phyloP scores from a whole-genome alignment of 441 rosid species.

The Arabidopsis hybrid region DNA sequence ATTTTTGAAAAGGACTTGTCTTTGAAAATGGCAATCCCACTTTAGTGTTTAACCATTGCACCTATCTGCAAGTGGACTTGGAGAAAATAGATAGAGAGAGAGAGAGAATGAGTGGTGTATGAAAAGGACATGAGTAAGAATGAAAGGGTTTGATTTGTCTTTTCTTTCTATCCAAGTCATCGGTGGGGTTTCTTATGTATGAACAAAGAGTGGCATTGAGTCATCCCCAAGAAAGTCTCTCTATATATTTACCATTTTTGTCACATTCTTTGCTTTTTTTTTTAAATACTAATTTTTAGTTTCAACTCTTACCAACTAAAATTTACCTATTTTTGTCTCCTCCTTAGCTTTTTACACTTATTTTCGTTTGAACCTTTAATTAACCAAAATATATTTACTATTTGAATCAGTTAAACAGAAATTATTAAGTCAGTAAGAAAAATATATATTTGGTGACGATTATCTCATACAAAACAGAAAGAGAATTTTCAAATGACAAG shows the following conservation, averaged over 20 bases:
- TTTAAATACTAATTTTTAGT: slow-evolving; percentile 4
- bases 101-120: slow-evolving; percentile 30
- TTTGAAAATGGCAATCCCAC: slow-evolving; percentile 38
- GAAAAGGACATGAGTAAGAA: slow-evolving; percentile 34
- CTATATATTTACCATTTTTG: slow-evolving; percentile 22
- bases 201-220: slow-evolving; percentile 35
- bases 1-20: slow-evolving; percentile 33
- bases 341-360: not conserved
- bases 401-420: too few relatives aligned
- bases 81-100: not conserved
- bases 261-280: slow-evolving; percentile 13
- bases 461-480: too few relatives aligned
- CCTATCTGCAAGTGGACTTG: slow-evolving; percentile 36
- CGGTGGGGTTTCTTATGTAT: slow-evolving; percentile 36
- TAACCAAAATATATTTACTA: not conserved
- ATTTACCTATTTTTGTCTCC: not conserved
- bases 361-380: not conserved
- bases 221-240: slow-evolving; percentile 32
- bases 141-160: slow-evolving; percentile 40
- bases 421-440: too few relatives aligned
- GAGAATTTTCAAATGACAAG: too few relatives aligned
- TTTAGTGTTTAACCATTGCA: slow-evolving; percentile 36
- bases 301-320: not conserved
- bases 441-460: too few relatives aligned
- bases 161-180: slow-evolving; percentile 43